Conservation (phyloP, 2,329 filamentous ascomycete genomes). For the Penicillium sp. region DNA sequence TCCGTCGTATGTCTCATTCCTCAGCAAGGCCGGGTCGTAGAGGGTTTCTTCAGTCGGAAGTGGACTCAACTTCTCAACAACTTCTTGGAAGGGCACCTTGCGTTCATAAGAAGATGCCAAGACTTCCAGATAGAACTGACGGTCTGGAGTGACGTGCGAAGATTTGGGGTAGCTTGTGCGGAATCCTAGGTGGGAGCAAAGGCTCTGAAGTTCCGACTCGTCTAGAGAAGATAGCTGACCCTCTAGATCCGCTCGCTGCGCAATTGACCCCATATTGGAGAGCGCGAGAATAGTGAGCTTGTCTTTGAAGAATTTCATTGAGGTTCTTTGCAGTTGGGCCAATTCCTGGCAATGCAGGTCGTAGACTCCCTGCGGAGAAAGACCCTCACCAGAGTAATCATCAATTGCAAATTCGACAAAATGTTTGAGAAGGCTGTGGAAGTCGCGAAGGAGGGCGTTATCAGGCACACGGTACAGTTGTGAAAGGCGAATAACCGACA, state of each 20-base stretch:
- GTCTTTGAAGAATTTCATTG: slow-evolving; percentile 78
- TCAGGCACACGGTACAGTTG: slow-evolving; percentile 72
- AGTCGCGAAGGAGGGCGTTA: slow-evolving; percentile 75
- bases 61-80: slow-evolving; percentile 66
- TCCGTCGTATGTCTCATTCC: slow-evolving; percentile 84
- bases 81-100: slow-evolving; percentile 78
- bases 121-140: slow-evolving; percentile 57
- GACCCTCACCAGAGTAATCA: slow-evolving; percentile 79
- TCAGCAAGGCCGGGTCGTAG: slow-evolving; percentile 74
- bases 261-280: slow-evolving; percentile 87
- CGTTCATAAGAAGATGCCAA: slow-evolving; percentile 73
- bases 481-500: slow-evolving; percentile 75
- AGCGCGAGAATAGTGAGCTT: slow-evolving; percentile 89
- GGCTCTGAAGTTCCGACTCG: slow-evolving; percentile 68
- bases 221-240: slow-evolving; percentile 69
- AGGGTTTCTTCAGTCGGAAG: slow-evolving; percentile 79
- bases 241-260: slow-evolving; percentile 74
- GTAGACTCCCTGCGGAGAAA: slow-evolving; percentile 70
- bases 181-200: slow-evolving; percentile 72
- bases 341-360: slow-evolving; percentile 74
- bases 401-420: slow-evolving; percentile 88
- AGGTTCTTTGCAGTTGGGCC: slow-evolving; percentile 73
- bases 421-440: slow-evolving; percentile 76
- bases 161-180: slow-evolving; percentile 77
- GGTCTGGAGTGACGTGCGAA: slow-evolving; percentile 62